phyloP scores from a whole-genome alignment of 1,139 yeast genomes.

The Suhomyces bribrorum region DNA sequence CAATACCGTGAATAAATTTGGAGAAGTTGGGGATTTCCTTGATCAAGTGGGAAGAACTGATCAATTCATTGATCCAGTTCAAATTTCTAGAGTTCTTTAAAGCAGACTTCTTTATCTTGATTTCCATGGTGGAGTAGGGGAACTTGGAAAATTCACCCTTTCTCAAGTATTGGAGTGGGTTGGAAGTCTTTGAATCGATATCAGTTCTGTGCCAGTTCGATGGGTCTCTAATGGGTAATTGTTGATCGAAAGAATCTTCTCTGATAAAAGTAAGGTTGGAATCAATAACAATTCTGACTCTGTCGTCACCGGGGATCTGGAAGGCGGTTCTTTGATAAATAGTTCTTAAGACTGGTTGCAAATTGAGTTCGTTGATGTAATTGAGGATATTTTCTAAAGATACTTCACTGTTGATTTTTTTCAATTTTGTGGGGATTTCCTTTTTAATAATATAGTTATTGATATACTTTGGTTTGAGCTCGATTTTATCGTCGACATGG shows the following conservation, averaged over 20 bases:
- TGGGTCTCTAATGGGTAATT: conserved; percentile 89
- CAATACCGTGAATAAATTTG: conserved; percentile 87
- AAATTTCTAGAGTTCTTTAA: conserved; percentile 44
- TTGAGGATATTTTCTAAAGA: conserved; percentile 61
- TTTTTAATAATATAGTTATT: conserved; percentile 53
- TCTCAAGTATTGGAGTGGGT: conserved; percentile 73
- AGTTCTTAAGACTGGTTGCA: conserved; percentile 86
- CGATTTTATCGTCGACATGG: conserved; percentile 58
- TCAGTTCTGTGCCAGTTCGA: conserved; percentile 89
- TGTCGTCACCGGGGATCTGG: conserved; percentile 96
- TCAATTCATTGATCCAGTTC: conserved; percentile 86
- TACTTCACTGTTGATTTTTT: conserved; percentile 33
- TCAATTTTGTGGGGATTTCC: conserved; percentile 19
- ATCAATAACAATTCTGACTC: conserved; percentile 85
- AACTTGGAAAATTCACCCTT: conserved; percentile 85
- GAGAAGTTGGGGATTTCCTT: conserved; percentile 91
- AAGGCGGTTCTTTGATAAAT: conserved; percentile 91
- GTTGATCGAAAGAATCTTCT: conserved; percentile 84
- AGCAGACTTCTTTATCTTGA: conserved; percentile 64
- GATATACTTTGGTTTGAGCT: conserved; percentile 77
- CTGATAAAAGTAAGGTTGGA: conserved; percentile 84
- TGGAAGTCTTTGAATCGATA: conserved; percentile 71
- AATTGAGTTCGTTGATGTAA: conserved; percentile 62
- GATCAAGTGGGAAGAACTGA: conserved; percentile 71
- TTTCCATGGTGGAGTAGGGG: conserved; percentile 91